phyloP scores from a whole-genome alignment of 306 rosid genomes.

The Rubus parviflorus region DNA sequence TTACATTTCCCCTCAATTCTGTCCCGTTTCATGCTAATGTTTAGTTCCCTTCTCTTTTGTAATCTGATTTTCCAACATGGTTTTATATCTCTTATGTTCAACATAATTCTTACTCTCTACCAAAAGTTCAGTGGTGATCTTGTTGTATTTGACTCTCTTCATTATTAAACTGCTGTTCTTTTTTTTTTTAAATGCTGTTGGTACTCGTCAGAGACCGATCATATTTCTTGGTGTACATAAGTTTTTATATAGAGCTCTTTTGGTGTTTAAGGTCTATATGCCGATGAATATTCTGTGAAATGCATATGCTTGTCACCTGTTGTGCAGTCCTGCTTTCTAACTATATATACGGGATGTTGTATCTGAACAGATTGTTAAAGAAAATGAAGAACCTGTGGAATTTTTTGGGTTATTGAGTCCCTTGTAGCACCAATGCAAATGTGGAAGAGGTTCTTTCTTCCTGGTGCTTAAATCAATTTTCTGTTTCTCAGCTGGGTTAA shows the following conservation, averaged over 20 bases:
- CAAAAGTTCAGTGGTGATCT: background rate
- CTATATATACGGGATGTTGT: slow-evolving; percentile 25
- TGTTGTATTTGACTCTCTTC: background rate
- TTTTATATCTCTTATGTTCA: background rate
- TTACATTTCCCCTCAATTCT: slow-evolving; percentile 7
- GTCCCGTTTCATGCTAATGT: background rate
- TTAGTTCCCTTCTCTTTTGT: background rate
- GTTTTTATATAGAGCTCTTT: too few relatives aligned
- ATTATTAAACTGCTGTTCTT: too few relatives aligned
- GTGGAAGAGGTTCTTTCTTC: slow-evolving; percentile 33
- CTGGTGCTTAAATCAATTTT: slow-evolving; percentile 26
- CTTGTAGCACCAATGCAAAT: slow-evolving; percentile 43
- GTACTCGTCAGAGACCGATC: too few relatives aligned
- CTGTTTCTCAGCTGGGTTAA: slow-evolving; percentile 39
- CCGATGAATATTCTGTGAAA: background rate
- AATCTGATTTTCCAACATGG: background rate
- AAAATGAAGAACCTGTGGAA: slow-evolving; percentile 78
- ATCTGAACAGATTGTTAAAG: slow-evolving; percentile 61
- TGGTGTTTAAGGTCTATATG: too few relatives aligned
- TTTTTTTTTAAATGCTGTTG: too few relatives aligned
- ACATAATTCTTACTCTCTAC: background rate
- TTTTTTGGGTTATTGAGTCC: slow-evolving; percentile 58
- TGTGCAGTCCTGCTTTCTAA: slow-evolving; percentile 16
- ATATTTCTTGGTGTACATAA: too few relatives aligned
- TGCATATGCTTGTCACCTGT: slow-evolving; percentile 17